Base-by-base conservation (phyloP, 2,329 filamentous ascomycete genomes). In the Botrytis byssoidea region DNA sequence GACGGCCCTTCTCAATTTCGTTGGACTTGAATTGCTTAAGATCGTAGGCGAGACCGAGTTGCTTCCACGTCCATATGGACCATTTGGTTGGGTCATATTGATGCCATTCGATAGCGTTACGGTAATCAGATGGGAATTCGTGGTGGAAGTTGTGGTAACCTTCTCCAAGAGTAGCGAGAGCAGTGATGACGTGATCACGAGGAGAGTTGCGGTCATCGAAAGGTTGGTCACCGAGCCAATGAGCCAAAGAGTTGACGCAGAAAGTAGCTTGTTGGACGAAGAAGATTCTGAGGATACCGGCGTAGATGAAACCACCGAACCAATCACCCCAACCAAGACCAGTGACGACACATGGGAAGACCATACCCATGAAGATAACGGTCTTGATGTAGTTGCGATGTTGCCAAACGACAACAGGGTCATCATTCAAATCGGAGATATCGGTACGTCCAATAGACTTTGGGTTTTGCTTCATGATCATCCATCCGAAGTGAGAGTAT, bases 61-160 rank as follows among this genome's bases (percentile, higher is more conserved):
- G 89, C 89, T 95, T 96, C 91, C 92, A 95, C 74, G 86, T 80
- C 90, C 90, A 93, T 86, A 97, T 97, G 81, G 85, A 88, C 93
- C 93, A 96, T 86, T 97, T 97, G 83, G 93, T 97, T 65, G 93
- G 93, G 83, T 97, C 93, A 81, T 97, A 97, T 85, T 97, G 93
- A 85, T 90, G 92, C 93, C 93, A 97, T 84, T 94, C 87, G 78
- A 96, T 95, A 75, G 93, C 93, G 82, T 97, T 97, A 82, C 93
- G 93, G 89, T 96, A 97, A 83, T 97, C 93, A 18, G 93, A 95
- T 72, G 94, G 94, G 85, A 97, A 97, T 83, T 97, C 93, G 87
- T 97, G 93, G 85, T 97, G 93, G 88, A 97, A 97, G 88, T 97
- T 97, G 88, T 97, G 93, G 86, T 97, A 97, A 44, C 93, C 93